phyloP scores from a whole-genome alignment of 257 asterid species.

The Gentiana dahurica region DNA sequence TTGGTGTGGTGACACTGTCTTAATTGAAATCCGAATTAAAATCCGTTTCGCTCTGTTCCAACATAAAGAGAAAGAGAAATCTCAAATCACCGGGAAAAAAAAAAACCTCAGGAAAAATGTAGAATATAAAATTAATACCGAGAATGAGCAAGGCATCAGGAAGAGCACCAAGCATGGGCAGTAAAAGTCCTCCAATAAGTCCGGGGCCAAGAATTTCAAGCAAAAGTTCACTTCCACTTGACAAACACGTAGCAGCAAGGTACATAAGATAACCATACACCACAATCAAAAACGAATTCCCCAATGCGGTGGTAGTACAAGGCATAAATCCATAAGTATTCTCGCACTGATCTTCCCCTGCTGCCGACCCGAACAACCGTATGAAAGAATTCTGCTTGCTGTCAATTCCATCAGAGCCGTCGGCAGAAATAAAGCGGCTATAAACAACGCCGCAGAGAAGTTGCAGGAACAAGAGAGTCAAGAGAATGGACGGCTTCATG shows the following conservation, averaged over 20 bases:
- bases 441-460: slow-evolving; percentile 33
- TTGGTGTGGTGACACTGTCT: no score
- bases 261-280: slow-evolving; percentile 82
- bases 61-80: not conserved
- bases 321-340: slow-evolving; percentile 89
- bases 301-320: slow-evolving; percentile 59
- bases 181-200: slow-evolving; percentile 69
- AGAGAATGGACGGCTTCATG: slow-evolving; percentile 5
- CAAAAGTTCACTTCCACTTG: slow-evolving; percentile 77
- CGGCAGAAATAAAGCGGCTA: slow-evolving; percentile 32
- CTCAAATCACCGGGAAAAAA: not conserved
- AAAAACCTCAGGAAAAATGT: not conserved
- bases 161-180: slow-evolving; percentile 92
- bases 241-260: slow-evolving; percentile 65
- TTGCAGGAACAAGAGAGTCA: slow-evolving; percentile 20
- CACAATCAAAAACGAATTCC: slow-evolving; percentile 55
- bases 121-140: slow-evolving; percentile 21
- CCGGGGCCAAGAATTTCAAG: slow-evolving; percentile 91
- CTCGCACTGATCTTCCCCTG: slow-evolving; percentile 53
- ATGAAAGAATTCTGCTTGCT: slow-evolving; percentile 13
- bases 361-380: slow-evolving; percentile 21
- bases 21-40: no score
- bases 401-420: slow-evolving; percentile 44
- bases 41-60: not conserved
- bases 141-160: slow-evolving; percentile 94